Evolutionary conservation across 2,329 filamentous ascomycete genomes (phyloP).

Genomic region (Atkinsonella texensis): DNA sequence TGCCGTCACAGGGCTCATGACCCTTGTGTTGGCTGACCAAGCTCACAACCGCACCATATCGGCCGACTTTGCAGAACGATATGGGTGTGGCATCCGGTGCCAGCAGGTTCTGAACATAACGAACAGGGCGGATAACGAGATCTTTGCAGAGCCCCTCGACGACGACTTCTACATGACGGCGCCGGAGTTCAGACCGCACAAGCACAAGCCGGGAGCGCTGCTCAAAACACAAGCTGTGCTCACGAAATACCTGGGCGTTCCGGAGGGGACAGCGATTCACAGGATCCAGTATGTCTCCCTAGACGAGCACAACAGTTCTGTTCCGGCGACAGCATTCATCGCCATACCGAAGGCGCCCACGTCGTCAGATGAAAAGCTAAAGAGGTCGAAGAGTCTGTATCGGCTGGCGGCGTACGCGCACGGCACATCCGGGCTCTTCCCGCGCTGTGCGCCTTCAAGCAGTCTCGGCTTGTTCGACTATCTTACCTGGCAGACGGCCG

Average conservation of each 20-base stretch:
- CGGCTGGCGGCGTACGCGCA: slow-evolving; percentile 9
- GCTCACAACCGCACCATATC: slow-evolving; percentile 5
- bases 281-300: slow-evolving; percentile 3
- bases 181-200: not conserved
- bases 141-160: not conserved
- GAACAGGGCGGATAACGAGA: not conserved
- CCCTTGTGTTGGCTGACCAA: not conserved
- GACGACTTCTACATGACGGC: slow-evolving; percentile 5
- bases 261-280: not conserved
- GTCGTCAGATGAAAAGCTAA: too few species aligned
- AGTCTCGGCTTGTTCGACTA: slow-evolving; percentile 8
- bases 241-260: not conserved
- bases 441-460: slow-evolving; percentile 10
- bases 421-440: slow-evolving; percentile 9
- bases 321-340: slow-evolving; percentile 8
- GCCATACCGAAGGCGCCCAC: slow-evolving; percentile 5
- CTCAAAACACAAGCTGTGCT: not conserved
- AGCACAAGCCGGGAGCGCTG: slow-evolving; percentile 2
- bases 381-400: not conserved
- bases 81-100: slow-evolving; percentile 6
- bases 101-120: slow-evolving; percentile 5
- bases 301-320: not conserved
- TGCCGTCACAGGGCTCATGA: not conserved
- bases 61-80: not conserved
- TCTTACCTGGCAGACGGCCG: slow-evolving; percentile 7